Evolutionary conservation across 768 basidiomycete species (phyloP), one percentile per base, ranked within the genome.

Genomic region (Lyophyllum semitale): DNA sequence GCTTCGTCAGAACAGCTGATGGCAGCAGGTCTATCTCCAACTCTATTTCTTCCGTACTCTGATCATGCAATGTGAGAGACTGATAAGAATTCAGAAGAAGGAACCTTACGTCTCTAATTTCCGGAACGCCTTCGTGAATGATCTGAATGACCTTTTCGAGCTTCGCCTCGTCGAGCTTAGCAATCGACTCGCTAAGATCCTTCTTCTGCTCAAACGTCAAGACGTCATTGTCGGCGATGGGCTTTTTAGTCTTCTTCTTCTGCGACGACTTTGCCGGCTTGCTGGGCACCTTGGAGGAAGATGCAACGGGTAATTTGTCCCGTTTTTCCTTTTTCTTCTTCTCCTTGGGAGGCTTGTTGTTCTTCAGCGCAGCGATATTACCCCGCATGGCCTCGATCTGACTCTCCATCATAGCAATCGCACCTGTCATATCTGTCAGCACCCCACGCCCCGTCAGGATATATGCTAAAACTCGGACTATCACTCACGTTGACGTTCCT

Each of bases 1-100:
- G 81, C 73, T 93, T 93, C 50, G 90, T 89, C 50, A 98, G 84
- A 42, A 97, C 95, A 27, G 82, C 71, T 7, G 91, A 79, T 46
- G 97, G 95, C 29, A 99, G 78, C 37, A 85, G 77, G 67, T 98
- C 97, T 66, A 99, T 98, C 73, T 99, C 97, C 40, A 99, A 84
- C 71, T 99, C 97, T 66, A 99, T 98, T 76, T 99, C 97, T 72
- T 98, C 94, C 43, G 89, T 91, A 71, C 92, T 94, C 92, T 94
- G 76, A 58, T 56, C 44, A 43, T 26, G 46, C 40, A 23, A 33
- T 59, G 37, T 38, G n/a, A 60, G 49, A 26, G 62, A 48, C 60
- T 51, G 30, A 40, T 18, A 35, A 30, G 38, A 41, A 61, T 32
- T 8, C 30, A 60, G 22, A 56, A 57, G 29, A 32, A 41, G 26